Evolutionary conservation across 1,284 basidiomycete genomes (phyloP).

Genomic region (Cutaneotrichosporon cavernicola): DNA sequence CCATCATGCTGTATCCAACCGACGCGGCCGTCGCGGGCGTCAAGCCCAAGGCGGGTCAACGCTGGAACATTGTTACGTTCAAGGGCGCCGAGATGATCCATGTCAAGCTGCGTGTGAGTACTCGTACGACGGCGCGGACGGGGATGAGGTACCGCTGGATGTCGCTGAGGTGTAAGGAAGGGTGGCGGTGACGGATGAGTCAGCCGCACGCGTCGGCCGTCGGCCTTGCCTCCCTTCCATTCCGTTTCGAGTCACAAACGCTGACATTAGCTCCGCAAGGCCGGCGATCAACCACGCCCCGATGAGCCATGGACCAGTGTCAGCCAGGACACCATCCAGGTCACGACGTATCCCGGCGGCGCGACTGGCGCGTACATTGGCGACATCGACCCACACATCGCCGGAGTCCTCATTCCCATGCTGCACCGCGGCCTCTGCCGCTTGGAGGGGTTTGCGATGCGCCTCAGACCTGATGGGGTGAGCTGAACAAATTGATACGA

Average conservation of each 20-base stretch:
- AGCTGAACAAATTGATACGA: conserved; percentile 20
- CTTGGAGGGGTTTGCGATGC: conserved; percentile 64
- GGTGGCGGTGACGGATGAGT: not conserved
- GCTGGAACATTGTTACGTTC: conserved; percentile 35
- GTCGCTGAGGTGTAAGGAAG: not conserved
- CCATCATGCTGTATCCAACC: conserved; percentile 82
- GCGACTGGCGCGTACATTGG: conserved; percentile 64
- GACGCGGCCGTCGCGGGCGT: conserved; percentile 62
- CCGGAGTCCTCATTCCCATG: conserved; percentile 73
- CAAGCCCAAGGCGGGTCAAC: conserved; percentile 31
- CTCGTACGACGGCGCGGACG: conserved; percentile 4
- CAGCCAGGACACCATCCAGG: conserved; percentile 72
- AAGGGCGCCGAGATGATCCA: conserved; percentile 66
- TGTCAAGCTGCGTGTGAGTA: conserved; percentile 63
- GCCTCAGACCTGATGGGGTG: conserved; percentile 51
- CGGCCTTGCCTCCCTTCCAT: not conserved
- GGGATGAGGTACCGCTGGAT: not conserved
- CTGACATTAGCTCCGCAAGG: conserved; percentile 34
- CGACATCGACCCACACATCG: conserved; percentile 79
- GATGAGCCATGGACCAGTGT: conserved; percentile 57
- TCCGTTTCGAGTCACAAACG: not conserved
- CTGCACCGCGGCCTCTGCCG: conserved; percentile 76
- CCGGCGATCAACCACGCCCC: conserved; percentile 58
- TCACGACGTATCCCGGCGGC: conserved; percentile 48
- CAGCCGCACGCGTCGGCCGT: not conserved